phyloP scores from a whole-genome alignment of 1,139 yeast species.

The Eremothecium sinecaudum region DNA sequence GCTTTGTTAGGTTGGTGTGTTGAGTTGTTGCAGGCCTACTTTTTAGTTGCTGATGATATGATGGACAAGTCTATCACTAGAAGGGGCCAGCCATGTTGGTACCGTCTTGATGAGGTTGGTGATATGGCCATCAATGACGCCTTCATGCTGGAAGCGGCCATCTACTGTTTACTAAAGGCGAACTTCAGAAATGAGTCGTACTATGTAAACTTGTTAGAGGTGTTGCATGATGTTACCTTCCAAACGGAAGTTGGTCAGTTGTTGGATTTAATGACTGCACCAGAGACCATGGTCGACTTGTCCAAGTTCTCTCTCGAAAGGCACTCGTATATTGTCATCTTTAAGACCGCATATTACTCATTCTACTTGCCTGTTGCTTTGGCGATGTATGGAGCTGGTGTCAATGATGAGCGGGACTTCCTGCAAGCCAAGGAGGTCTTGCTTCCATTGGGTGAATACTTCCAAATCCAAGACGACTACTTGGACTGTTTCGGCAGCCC shows the following conservation, averaged over 20 bases:
- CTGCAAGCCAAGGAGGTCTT: constrained; percentile 82
- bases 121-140: constrained; percentile 96
- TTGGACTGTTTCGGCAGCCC: constrained; percentile 97
- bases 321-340: constrained; percentile 91
- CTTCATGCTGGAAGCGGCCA: constrained; percentile 93
- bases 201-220: constrained; percentile 83
- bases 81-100: constrained; percentile 99
- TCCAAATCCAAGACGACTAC: constrained; percentile 97
- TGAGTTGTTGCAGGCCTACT: constrained; percentile 91
- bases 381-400: constrained; percentile 89
- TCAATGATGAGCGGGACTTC: constrained; percentile 59
- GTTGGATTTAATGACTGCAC: constrained; percentile 91
- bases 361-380: constrained; percentile 96
- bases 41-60: constrained; percentile 96
- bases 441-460: constrained; percentile 94
- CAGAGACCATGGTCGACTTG: constrained; percentile 87
- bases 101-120: constrained; percentile 66
- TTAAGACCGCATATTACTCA: constrained; percentile 95
- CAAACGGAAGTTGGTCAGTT: constrained; percentile 97
- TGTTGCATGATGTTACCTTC: constrained; percentile 91
- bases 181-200: constrained; percentile 75
- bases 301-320: constrained; percentile 76
- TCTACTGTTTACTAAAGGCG: constrained; percentile 79
- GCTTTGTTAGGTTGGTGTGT: constrained; percentile 94
- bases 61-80: constrained; percentile 97